phyloP scores from a whole-genome alignment of 2,329 filamentous ascomycete species.

The Aaosphaeria pasadenensis region DNA sequence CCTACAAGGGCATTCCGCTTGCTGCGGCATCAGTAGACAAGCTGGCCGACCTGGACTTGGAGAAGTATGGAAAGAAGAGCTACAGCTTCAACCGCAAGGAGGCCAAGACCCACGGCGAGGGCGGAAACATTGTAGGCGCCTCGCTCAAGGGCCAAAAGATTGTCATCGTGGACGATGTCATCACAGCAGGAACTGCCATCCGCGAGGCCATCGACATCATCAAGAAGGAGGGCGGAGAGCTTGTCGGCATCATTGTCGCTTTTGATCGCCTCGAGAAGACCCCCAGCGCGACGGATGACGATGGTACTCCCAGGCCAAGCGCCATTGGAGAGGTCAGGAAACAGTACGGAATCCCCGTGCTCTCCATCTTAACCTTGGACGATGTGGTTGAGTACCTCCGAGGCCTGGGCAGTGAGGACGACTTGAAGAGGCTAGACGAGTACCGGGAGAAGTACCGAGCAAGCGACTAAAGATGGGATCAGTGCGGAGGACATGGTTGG shows the following conservation, averaged over 20 bases:
- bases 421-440: conserved; percentile 41
- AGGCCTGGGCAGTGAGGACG: conserved; percentile 43
- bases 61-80: conserved; percentile 65
- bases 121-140: conserved; percentile 87
- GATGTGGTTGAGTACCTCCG: conserved; percentile 61
- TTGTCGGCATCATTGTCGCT: conserved; percentile 85
- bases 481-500: too few species aligned
- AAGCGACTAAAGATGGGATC: conserved; percentile 29
- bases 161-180: conserved; percentile 93
- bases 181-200: conserved; percentile 92
- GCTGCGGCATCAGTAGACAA: conserved; percentile 73
- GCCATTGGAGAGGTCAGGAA: conserved; percentile 83
- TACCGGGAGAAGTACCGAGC: conserved; percentile 40
- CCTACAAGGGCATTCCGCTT: conserved; percentile 97
- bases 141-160: conserved; percentile 80
- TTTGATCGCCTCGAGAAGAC: conserved; percentile 85
- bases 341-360: conserved; percentile 79
- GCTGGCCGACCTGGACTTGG: conserved; percentile 66
- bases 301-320: conserved; percentile 67
- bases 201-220: conserved; percentile 91
- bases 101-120: conserved; percentile 93
- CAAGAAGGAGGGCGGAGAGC: conserved; percentile 74
- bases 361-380: conserved; percentile 78
- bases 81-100: conserved; percentile 97
- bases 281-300: conserved; percentile 58